These are phyloP conservation scores for Saccharomycopsis sp. DNA, from an alignment of 805 yeast genomes.

Conservation along the genomic window DNA sequence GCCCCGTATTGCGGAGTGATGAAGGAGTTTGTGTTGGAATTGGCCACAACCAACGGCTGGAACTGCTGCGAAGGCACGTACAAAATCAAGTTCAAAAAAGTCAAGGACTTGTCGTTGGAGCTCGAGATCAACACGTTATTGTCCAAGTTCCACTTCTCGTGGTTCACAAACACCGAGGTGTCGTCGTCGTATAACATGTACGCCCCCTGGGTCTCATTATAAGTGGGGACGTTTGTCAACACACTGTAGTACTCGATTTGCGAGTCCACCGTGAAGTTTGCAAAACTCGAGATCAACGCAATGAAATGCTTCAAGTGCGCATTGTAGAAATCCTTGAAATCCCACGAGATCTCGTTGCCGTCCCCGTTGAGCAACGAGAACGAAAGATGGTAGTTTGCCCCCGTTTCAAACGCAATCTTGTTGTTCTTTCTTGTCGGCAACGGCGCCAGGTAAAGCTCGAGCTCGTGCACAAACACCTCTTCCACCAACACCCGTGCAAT, in stretches of 20 bases:
- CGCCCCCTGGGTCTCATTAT: slow-evolving; percentile 25
- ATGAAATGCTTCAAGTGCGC: slow-evolving; percentile 48
- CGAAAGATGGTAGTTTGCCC: slow-evolving; percentile 66
- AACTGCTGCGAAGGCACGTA: slow-evolving; percentile 48
- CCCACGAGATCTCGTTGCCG: slow-evolving; percentile 65
- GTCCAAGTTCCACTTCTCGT: slow-evolving; percentile 71
- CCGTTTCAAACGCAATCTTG: slow-evolving; percentile 21
- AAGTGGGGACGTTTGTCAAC: slow-evolving; percentile 23
- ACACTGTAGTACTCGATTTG: slow-evolving; percentile 65
- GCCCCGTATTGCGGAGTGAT: slow-evolving; percentile 92
- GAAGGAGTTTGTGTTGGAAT: slow-evolving; percentile 44
- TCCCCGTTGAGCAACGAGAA: slow-evolving; percentile 67
- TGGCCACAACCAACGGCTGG: slow-evolving; percentile 41
- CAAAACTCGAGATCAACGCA: slow-evolving; percentile 39
- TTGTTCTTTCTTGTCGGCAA: slow-evolving; percentile 1
- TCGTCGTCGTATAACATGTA: slow-evolving; percentile 27
- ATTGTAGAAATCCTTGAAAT: slow-evolving; percentile 46
- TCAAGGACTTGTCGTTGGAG: slow-evolving; percentile 50
- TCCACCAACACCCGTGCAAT: slow-evolving; percentile 30
- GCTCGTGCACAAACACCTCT: slow-evolving; percentile 27
- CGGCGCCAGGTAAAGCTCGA: slow-evolving; percentile 21
- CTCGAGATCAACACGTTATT: slow-evolving; percentile 35
- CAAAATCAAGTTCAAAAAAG: slow-evolving; percentile 58
- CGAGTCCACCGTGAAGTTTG: slow-evolving; percentile 69
- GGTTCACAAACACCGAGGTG: slow-evolving; percentile 47